Conservation (phyloP, 371 early-diverging fungal species). For the Mortierella sp. region DNA sequence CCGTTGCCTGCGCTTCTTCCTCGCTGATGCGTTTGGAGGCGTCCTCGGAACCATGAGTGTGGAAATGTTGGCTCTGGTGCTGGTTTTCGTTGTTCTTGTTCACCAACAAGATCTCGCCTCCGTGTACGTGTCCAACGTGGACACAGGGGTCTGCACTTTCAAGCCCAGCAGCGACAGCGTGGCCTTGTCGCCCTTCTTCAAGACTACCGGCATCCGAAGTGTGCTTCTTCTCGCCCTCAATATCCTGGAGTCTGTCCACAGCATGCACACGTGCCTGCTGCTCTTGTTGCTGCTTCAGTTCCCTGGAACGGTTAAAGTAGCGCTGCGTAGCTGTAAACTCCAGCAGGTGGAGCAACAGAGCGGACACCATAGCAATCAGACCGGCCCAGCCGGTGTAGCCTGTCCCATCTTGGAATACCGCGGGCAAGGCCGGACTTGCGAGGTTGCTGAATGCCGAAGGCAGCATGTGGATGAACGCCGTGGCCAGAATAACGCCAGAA, state of each 20-base stretch:
- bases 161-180: neutral
- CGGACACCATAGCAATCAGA: constrained; percentile 65
- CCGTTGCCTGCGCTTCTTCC: neutral
- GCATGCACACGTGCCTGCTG: constrained; percentile 10
- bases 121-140: constrained; percentile 36
- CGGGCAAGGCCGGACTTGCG: constrained; percentile 54
- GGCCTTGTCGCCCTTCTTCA: constrained; percentile 13
- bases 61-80: constrained; percentile 12
- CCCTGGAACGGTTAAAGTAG: constrained; percentile 13
- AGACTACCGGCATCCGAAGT: constrained; percentile 10
- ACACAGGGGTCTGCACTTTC: constrained; percentile 16
- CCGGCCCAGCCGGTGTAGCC: constrained; percentile 61
- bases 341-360: constrained; percentile 54
- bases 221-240: constrained; percentile 8
- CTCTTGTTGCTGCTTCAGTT: neutral
- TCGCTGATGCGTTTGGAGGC: neutral
- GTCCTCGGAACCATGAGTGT: neutral
- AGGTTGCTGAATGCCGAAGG: constrained; percentile 57
- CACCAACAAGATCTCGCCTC: constrained; percentile 39
- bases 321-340: constrained; percentile 52
- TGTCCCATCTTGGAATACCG: constrained; percentile 32
- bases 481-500: constrained; percentile 84
- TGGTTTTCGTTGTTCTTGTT: constrained; percentile 20
- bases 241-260: constrained; percentile 11
- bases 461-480: constrained; percentile 81